A percentile compares a stretch with the other conserved stretches of the same genome.
These are phyloP conservation scores for Monosporascus cannonballus DNA, from an alignment of 2,329 filamentous ascomycete genomes.

Conservation along the genomic window DNA sequence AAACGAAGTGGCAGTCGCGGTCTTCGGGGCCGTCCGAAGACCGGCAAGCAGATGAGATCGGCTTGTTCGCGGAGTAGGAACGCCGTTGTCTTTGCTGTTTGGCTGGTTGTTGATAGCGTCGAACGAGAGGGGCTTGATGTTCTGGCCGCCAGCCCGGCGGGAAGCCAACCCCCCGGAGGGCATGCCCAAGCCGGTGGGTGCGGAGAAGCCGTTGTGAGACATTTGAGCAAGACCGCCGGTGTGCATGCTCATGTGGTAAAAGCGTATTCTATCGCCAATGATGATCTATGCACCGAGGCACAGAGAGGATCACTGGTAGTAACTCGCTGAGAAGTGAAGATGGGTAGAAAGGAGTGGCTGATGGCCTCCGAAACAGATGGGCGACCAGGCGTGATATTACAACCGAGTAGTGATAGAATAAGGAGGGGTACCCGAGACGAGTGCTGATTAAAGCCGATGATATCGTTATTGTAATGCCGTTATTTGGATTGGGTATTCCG, in stretches of 20 bases:
- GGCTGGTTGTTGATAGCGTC: conserved; percentile 64
- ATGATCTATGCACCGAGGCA: conserved; percentile 9
- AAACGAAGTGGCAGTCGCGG: conserved; percentile 64
- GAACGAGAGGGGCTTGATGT: conserved; percentile 85
- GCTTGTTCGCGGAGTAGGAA: conserved; percentile 83
- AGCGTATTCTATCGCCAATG: conserved; percentile 13
- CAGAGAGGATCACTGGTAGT: conserved; percentile 1
- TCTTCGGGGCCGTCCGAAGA: conserved; percentile 89
- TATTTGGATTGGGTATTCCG: no score
- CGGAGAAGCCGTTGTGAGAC: conserved; percentile 78
- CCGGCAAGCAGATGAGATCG: conserved; percentile 92
- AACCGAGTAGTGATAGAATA: conserved; percentile 21
- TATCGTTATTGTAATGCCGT: conserved; percentile 8
- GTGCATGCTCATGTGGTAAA: conserved; percentile 58
- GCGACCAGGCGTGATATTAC: conserved; percentile 26
- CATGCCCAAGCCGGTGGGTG: conserved; percentile 66
- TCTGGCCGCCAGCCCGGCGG: conserved; percentile 71
- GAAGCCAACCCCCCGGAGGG: conserved; percentile 78
- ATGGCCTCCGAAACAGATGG: conserved; percentile 19
- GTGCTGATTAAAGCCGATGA: conserved; percentile 11
- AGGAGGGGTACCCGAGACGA: conserved; percentile 9
- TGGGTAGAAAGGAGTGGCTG: conserved; percentile 22
- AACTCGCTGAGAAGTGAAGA: conserved; percentile 23
- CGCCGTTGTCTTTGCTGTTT: conserved; percentile 60
- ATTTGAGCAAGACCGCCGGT: conserved; percentile 99